Base-by-base conservation (phyloP, 1,284 basidiomycete genomes). In the Porogramme epimiltina region DNA sequence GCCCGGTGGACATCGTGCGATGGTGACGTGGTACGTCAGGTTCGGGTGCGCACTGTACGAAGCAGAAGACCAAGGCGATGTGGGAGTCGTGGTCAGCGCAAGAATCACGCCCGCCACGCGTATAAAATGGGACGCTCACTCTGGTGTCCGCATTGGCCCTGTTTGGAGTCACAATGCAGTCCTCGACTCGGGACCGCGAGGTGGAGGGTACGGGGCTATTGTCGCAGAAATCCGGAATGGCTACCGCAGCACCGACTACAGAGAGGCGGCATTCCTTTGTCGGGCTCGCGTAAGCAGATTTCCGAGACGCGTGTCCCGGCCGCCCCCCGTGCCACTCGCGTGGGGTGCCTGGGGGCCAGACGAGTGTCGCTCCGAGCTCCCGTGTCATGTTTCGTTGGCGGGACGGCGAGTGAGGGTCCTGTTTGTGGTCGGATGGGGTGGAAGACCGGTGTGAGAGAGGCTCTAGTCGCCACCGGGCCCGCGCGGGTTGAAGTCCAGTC, bases 71-170 rank as follows among this genome's bases (percentile, higher is more conserved):
- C 28, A 13, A 31, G 28, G 28, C 8, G n/a, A n/a, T 8, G 28
- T 31, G 13, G 28, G 8, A 13, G 28, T 31, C 28, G 28, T 31
- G 8, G 28, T 31, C 28, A 31, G 28, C 28, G 6, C 13, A 13
- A 31, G 8, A 31, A 31, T 31, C 8, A 6, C 28, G 8, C 8
- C 28, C 8, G 8, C 28, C 28, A 8, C 28, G 28, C 10, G 24
- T n/a, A 33, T 8, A 44, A 42, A 47, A 47, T 34, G 42, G 48
- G 54, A 51, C 52, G 50, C 57, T 54, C 41, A 49, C 57, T n/a
- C 39, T 13, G 22, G 19, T 24, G 22, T 15, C 42, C 26, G 37
- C 23, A 28, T 16, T 3, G 28, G 26, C 10, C 41, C 18, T 18
- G 23, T 42, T 26, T 28, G 45, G 54, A 33, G 23, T 28, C 37